Percentiles rank a stretch among this genome's conserved stretches.
Evolutionary conservation across 2,329 filamentous ascomycete species (phyloP).

Genomic region (Colletotrichum abscissum): DNA sequence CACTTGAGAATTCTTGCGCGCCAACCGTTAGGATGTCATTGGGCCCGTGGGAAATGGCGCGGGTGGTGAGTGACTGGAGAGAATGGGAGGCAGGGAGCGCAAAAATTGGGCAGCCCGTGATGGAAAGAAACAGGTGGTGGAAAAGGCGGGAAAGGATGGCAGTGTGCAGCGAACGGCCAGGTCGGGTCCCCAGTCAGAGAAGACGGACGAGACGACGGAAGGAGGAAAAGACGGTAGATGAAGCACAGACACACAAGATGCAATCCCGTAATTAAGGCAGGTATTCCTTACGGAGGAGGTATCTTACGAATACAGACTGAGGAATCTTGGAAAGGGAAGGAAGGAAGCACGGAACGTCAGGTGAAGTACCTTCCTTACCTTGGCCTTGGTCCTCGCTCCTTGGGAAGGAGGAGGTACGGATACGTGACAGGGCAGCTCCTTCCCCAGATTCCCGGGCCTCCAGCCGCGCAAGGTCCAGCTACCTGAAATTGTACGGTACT

Average conservation of each 20-base stretch:
- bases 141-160: constrained; percentile 26
- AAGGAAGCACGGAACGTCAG: neutral
- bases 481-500: neutral
- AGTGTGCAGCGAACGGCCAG: constrained; percentile 2
- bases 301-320: neutral
- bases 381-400: neutral
- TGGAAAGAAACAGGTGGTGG: constrained; percentile 14
- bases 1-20: neutral
- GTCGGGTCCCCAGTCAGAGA: constrained; percentile 3
- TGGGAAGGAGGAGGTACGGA: neutral
- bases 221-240: neutral
- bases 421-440: constrained; percentile 26
- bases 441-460: constrained; percentile 32
- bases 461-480: constrained; percentile 9
- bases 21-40: neutral
- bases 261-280: neutral
- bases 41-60: neutral
- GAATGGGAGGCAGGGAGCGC: neutral
- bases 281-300: neutral
- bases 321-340: neutral
- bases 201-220: neutral
- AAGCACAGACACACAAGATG: constrained; percentile 13
- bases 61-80: constrained; percentile 15
- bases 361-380: neutral
- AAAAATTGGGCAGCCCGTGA: constrained; percentile 7